Base-by-base conservation (phyloP, 2,329 filamentous ascomycete species). In the Ramularia collo-cygni region DNA sequence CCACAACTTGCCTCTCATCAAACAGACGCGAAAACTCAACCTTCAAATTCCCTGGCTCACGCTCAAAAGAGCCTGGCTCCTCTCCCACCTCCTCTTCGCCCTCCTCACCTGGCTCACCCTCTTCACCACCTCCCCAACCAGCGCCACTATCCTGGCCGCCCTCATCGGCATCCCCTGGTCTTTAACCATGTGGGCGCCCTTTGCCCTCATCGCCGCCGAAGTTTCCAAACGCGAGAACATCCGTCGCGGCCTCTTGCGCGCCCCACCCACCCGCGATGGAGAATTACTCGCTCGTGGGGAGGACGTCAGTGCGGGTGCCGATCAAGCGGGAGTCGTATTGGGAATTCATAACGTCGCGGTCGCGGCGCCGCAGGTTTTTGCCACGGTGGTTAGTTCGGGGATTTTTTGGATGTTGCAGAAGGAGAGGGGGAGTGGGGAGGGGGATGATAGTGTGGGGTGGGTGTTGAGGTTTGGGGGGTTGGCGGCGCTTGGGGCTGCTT, bases 301-400 rank as follows among this genome's bases (percentile, higher is more conserved):
- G 33, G 72, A 73, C n/a, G 72, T 74, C 2, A 71, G 77, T 17
- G 72, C 77, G 28, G 56, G 52, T 8, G 70, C 77, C 2, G 84
- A 89, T 55, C 83, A 92, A 59, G 86, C 88, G 4, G 88, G 90
- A 29, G 84, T 95, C 28, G 87, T 96, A 31, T 74, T 96, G 2
- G 90, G 90, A 7, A 88, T 96, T 39, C 90, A 96, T 69, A 96
- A 96, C 62, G 90, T 96, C 66, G 83, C 89, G 12, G 85, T 96
- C 52, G 87, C 89, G 1, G 81, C 87, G 4, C 90, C 90, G 1
- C 90, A 96, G 60, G 89, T 95, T 45, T 74, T 95, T 39, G 88
- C 90, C 8, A 95, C 88, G 4, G 67, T 95, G 18, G 79, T 84
- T 16, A 90, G 85, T 44, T 88, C 83, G 57, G 69, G 83, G 44